Evolutionary conservation across 2,329 filamentous ascomycete species (phyloP).

Genomic region (Paecilomyces formosus): DNA sequence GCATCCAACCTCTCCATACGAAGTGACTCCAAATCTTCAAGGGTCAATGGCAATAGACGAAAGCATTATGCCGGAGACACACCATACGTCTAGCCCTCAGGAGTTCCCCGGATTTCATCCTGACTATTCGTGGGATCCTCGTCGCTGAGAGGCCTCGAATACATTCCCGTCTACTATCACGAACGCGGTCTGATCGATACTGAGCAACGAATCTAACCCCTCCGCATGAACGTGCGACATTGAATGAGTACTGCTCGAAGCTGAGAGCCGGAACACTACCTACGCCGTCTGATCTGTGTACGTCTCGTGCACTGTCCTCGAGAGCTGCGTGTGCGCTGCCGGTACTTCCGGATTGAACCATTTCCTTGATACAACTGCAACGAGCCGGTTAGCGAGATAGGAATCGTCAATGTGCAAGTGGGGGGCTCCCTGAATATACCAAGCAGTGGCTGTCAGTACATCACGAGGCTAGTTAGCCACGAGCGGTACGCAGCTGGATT

Average conservation of each 20-base stretch:
- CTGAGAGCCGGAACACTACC: too few species aligned
- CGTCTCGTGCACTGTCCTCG: too few species aligned
- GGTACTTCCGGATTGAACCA: too few species aligned
- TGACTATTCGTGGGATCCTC: neutral
- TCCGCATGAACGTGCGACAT: neutral
- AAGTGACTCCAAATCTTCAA: neutral
- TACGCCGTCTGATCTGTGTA: too few species aligned
- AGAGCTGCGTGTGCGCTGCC: too few species aligned
- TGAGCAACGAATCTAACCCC: neutral
- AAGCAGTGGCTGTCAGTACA: too few species aligned
- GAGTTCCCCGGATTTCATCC: neutral
- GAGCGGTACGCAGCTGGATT: too few species aligned
- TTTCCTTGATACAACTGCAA: too few species aligned
- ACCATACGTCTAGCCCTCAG: neutral
- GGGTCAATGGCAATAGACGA: neutral
- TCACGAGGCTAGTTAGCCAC: too few species aligned
- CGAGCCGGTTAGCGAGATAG: too few species aligned
- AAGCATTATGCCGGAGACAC: neutral
- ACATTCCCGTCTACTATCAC: neutral
- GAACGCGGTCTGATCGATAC: neutral
- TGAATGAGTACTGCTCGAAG: neutral
- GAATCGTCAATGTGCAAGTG: too few species aligned
- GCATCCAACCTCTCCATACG: neutral
- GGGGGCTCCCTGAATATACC: too few species aligned
- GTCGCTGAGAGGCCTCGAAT: neutral